Evolutionary conservation across 495 filamentous ascomycete species (phyloP).

Genomic region (Platismatia glauca): DNA sequence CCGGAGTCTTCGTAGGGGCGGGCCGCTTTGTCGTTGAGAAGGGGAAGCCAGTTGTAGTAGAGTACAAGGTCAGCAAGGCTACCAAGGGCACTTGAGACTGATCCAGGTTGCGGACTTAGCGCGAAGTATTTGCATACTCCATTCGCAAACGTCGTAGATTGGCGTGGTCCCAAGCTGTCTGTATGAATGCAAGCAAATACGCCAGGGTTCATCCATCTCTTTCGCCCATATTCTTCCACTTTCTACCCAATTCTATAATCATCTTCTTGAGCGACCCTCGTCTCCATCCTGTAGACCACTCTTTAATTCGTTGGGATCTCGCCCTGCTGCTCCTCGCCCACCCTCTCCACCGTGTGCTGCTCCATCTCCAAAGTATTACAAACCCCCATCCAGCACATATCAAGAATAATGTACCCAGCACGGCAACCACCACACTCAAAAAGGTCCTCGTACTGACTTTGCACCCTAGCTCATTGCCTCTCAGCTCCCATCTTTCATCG

Average conservation of each 20-base stretch:
- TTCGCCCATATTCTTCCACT: not conserved
- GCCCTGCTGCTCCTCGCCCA: conserved; percentile 22
- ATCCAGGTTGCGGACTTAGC: not conserved
- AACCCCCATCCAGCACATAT: conserved; percentile 27
- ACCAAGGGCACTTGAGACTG: not conserved
- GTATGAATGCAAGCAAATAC: not conserved
- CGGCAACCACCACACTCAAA: conserved; percentile 33
- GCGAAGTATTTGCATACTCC: not conserved
- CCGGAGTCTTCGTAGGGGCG: conserved; percentile 45
- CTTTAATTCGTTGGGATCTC: conserved; percentile 11
- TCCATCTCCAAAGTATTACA: conserved; percentile 25
- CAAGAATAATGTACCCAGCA: conserved; percentile 32
- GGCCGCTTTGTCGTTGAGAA: conserved; percentile 46
- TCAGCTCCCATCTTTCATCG: conserved; percentile 46
- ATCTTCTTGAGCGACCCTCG: not conserved
- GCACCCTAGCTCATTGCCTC: conserved; percentile 42
- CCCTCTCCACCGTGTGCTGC: conserved; percentile 22
- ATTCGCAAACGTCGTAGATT: not conserved
- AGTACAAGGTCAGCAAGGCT: conserved; percentile 52
- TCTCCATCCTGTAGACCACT: not conserved
- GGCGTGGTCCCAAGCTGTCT: not conserved
- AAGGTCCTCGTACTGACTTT: conserved; percentile 42
- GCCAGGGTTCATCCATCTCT: not conserved
- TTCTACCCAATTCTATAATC: not conserved
- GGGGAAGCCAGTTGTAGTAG: conserved; percentile 45